phyloP scores from a whole-genome alignment of 2,329 filamentous ascomycete genomes.

The Fusarium sublunatum region DNA sequence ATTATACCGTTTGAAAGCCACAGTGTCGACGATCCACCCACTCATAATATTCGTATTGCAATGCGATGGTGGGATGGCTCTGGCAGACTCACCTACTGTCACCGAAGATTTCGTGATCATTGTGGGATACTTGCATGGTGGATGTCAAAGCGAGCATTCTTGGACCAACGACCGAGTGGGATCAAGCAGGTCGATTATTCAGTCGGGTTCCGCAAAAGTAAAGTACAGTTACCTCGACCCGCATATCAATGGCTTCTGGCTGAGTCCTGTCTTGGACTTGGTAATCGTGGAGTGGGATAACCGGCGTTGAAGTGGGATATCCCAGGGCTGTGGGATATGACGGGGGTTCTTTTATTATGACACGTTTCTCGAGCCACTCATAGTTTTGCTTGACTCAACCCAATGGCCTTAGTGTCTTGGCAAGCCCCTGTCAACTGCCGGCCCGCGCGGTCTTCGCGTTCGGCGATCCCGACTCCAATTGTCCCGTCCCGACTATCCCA shows the following conservation, averaged over 20 bases:
- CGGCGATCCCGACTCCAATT: conserved; percentile 15
- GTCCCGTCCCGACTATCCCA: conserved; percentile 27
- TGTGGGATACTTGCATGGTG: conserved; percentile 41
- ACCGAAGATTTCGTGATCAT: conserved; percentile 10
- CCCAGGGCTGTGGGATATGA: conserved; percentile 1
- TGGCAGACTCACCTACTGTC: conserved; percentile 18
- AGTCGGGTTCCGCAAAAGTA: conserved; percentile 4
- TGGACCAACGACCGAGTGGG: conserved; percentile 29
- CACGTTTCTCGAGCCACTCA: accelerated
- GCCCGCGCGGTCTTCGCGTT: conserved; percentile 5
- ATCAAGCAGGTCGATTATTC: conserved; percentile 5
- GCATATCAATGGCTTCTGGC: conserved; percentile 9
- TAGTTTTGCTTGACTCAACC: background rate
- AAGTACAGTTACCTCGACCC: conserved; percentile 15
- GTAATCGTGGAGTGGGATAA: conserved; percentile 40
- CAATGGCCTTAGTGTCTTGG: background rate
- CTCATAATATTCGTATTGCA: background rate
- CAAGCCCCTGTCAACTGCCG: background rate
- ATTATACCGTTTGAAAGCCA: background rate
- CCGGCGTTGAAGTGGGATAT: conserved; percentile 36
- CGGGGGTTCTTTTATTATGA: background rate
- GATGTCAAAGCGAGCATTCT: conserved; percentile 14
- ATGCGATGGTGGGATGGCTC: background rate
- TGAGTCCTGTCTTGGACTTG: conserved; percentile 30
- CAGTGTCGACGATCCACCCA: conserved; percentile 26